Base-by-base conservation (phyloP, 2,329 filamentous ascomycete genomes). In the Diaporthe sp. region DNA sequence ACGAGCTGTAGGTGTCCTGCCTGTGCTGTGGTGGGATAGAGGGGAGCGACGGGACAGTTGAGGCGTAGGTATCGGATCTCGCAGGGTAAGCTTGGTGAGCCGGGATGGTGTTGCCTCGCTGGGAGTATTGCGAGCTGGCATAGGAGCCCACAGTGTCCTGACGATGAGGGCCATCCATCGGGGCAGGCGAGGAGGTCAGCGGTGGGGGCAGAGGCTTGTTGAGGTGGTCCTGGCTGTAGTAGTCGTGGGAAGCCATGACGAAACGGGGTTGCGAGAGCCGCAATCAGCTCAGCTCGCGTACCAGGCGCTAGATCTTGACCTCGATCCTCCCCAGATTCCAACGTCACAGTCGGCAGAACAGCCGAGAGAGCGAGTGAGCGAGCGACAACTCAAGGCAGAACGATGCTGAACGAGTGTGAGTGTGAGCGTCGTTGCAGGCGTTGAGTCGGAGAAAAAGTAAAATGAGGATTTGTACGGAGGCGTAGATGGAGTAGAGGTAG, bases 171-270 rank as follows among this genome's bases (percentile, higher is more conserved):
- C 50, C 35, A 12, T 75, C 68, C 74, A 75, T 75, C 30, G 74
- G 72, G 27, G 72, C 74, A 15, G 74, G 74, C 47, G 74, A 75
- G 27, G 74, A 32, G 19, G 39, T 75, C 37, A 75, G 42, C n/a
- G 72, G 72, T 50, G 72, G 72, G 51, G 71, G 74, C 19, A 75
- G 72, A 30, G 74, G 74, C 71, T 74, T 75, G 53, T 75, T 75
- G 10, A 75, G 74, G 27, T 75, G 74, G 53, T 80, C 79, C 74
- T 77, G 78, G 71, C 69, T 77, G 79, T 94, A 94, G 84, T 94
- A 94, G 79, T 93, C 90, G 84, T 92, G 89, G 77, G 89, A 86
- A 58, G 91, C 88, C 91, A 93, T 92, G 78, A 70, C 86, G 72
- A 35, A 70, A 44, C 13, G 42, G n/a, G 59, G 37, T 74, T 74